These are phyloP conservation scores for Omphalea diandra DNA, from an alignment of 441 rosid genomes.

Conservation along the genomic window DNA sequence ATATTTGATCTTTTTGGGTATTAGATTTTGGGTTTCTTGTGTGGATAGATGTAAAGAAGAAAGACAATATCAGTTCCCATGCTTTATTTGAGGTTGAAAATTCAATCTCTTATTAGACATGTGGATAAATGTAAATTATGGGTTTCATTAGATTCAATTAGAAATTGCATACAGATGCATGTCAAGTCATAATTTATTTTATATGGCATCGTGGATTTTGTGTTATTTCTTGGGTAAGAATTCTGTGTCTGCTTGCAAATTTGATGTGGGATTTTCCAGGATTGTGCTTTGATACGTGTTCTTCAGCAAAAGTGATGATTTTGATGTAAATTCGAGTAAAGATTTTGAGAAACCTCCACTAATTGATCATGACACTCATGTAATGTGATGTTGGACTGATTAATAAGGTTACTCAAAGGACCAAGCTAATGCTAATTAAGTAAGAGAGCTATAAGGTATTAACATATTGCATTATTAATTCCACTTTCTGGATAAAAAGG, in stretches of 20 bases:
- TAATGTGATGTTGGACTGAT: no score
- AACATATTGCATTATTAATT: neutral
- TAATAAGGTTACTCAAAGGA: no score
- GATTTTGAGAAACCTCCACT: no score
- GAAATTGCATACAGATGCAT: neutral
- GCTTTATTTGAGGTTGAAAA: constrained; percentile 10
- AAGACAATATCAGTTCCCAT: neutral
- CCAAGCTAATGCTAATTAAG: neutral
- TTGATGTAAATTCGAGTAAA: no score
- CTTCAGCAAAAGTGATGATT: no score
- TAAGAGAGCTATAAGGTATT: neutral
- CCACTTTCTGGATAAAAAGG: constrained; percentile 7
- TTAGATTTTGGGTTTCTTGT: constrained; percentile 6
- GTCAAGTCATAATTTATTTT: neutral
- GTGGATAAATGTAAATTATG: constrained; percentile 24
- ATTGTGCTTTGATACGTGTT: no score
- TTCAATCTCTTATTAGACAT: constrained; percentile 1
- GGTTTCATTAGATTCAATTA: neutral
- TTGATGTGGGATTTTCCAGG: no score
- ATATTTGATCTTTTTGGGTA: neutral
- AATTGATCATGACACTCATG: no score
- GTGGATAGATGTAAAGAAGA: neutral
- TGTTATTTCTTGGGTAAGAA: no score
- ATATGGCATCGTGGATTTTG: no score
- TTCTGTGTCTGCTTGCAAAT: no score